Conservation (phyloP, 305 asterid genomes). For the Ilex paraguariensis region DNA sequence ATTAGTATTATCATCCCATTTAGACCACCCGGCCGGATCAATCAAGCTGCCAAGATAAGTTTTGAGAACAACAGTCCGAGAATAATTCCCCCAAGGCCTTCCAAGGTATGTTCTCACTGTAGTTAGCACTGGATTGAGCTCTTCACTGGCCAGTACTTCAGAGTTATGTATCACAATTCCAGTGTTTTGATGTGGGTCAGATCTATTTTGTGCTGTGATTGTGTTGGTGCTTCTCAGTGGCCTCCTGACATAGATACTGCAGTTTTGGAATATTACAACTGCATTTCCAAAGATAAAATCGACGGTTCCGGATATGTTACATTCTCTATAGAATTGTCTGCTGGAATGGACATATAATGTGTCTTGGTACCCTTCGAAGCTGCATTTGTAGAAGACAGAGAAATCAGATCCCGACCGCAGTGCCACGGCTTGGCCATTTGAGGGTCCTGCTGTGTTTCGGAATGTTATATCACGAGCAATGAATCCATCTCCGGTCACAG, state of each 20-base stretch:
- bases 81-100: constrained; percentile 21
- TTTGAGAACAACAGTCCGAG: constrained; percentile 6
- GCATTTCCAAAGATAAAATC: constrained; percentile 26
- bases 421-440: constrained; percentile 20
- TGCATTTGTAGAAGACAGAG: constrained; percentile 19
- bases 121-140: background rate
- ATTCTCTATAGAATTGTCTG: constrained; percentile 17
- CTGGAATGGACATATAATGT: constrained; percentile 7
- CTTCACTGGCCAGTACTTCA: background rate
- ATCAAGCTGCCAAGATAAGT: constrained; percentile 23
- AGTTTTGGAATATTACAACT: constrained; percentile 14
- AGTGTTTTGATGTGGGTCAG: background rate
- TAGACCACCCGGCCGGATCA: constrained; percentile 61
- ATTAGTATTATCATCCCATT: constrained; percentile 63
- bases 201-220: constrained; percentile 13
- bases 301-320: constrained; percentile 13
- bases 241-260: constrained; percentile 4
- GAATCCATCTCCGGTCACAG: constrained; percentile 11
- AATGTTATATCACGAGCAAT: constrained; percentile 21
- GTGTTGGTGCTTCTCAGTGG: background rate
- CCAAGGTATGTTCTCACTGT: constrained; percentile 14
- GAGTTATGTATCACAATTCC: constrained; percentile 14
- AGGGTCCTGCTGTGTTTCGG: constrained; percentile 19
- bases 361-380: constrained; percentile 24
- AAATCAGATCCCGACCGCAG: constrained; percentile 6